Percentiles rank a stretch among this genome's conserved stretches.
Evolutionary conservation across 352 stramenopile species (phyloP).

Genomic region (Pythium grandisporangium): DNA sequence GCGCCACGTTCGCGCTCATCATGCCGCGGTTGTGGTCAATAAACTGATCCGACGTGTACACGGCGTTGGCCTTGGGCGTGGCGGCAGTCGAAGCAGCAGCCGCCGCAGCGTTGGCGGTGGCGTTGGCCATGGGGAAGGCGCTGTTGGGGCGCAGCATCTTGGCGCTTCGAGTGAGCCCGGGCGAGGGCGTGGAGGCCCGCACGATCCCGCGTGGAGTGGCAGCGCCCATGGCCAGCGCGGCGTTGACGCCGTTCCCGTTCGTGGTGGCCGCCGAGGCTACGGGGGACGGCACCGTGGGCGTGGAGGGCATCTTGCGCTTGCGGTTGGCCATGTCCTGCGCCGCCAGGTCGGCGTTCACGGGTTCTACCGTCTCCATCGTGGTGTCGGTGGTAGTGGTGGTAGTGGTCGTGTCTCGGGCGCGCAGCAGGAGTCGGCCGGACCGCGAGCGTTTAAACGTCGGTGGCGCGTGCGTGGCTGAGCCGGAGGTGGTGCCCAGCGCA

Average conservation of each 20-base stretch:
- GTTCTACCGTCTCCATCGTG: too few species aligned
- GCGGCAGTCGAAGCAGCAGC: conserved; percentile 4
- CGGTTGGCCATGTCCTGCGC: conserved; percentile 22
- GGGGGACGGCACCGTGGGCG: conserved; percentile 12
- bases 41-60: conserved; percentile 55
- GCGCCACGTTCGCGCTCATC: conserved; percentile 61
- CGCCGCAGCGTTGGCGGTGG: background rate
- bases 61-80: conserved; percentile 9
- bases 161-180: conserved; percentile 10
- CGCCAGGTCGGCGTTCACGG: conserved; percentile 2
- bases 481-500: too few species aligned
- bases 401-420: too few species aligned
- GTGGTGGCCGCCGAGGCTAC: background rate
- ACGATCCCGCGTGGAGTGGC: conserved; percentile 1
- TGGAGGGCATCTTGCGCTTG: conserved; percentile 69
- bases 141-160: conserved; percentile 18
- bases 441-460: too few species aligned
- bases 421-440: too few species aligned
- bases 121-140: conserved; percentile 3
- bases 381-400: too few species aligned
- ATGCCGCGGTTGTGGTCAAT: conserved; percentile 75
- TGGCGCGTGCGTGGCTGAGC: too few species aligned
- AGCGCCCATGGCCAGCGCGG: too few species aligned
- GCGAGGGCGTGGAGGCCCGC: conserved; percentile 7
- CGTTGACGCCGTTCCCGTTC: conserved; percentile 4